Evolutionary conservation across 192 early-diverging fungal species (phyloP).

Genomic region (Coemansia sp.): DNA sequence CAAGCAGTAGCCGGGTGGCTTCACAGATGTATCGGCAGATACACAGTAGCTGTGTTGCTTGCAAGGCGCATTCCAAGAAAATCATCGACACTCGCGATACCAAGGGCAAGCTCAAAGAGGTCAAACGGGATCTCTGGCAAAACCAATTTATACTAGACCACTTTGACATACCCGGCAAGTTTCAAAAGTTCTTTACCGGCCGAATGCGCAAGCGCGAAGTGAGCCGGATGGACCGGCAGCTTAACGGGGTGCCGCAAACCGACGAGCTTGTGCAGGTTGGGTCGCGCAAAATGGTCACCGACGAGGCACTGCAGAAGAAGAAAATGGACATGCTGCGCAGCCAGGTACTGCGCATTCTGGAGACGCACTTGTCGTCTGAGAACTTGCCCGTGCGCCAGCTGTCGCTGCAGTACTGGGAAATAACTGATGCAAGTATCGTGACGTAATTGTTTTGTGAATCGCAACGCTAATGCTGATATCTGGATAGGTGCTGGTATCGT

Average conservation of each 20-base stretch:
- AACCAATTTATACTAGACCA: slow-evolving; percentile 45
- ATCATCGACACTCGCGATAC: slow-evolving; percentile 7
- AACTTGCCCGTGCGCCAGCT: slow-evolving; percentile 40
- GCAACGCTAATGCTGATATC: neutral
- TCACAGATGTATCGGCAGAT: neutral
- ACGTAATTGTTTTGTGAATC: neutral
- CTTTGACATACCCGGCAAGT: slow-evolving; percentile 47
- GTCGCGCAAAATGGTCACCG: slow-evolving; percentile 22
- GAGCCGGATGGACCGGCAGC: slow-evolving; percentile 22
- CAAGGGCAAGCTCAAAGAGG: slow-evolving; percentile 4
- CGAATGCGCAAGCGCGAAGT: slow-evolving; percentile 49
- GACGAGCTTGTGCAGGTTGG: slow-evolving; percentile 23
- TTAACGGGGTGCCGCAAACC: slow-evolving; percentile 10
- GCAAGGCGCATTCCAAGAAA: neutral
- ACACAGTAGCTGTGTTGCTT: neutral
- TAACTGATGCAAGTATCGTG: slow-evolving; percentile 31
- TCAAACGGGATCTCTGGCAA: slow-evolving; percentile 31
- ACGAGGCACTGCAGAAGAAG: slow-evolving; percentile 23
- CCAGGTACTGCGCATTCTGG: slow-evolving; percentile 47
- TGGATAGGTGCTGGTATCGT: slow-evolving; percentile 42
- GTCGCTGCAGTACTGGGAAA: slow-evolving; percentile 51
- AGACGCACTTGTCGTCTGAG: slow-evolving; percentile 26
- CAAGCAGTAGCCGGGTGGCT: neutral
- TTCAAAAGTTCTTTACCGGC: slow-evolving; percentile 49
- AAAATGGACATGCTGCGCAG: slow-evolving; percentile 28